Evolutionary conservation across 2,329 filamentous ascomycete genomes (phyloP).

Genomic region (Aphanoascus verrucosus): DNA sequence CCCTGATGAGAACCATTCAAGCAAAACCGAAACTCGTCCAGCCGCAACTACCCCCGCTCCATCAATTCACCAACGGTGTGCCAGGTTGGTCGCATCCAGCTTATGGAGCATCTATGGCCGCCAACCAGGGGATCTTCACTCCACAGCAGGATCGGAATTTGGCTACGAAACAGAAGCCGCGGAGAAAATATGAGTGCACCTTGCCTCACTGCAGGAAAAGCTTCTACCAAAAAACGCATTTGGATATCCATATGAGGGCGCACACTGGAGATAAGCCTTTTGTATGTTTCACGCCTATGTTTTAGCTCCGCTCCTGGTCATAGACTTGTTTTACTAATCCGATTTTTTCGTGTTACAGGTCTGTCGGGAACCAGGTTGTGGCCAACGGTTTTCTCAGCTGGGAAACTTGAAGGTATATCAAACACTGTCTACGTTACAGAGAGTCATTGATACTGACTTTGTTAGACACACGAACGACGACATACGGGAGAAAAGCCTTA

Average conservation of each 20-base stretch:
- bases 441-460: neutral
- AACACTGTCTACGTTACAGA: too few relatives aligned
- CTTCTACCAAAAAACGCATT: slow-evolving; percentile 85
- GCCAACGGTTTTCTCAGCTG: slow-evolving; percentile 72
- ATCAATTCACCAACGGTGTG: slow-evolving; percentile 22
- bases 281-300: slow-evolving; percentile 44
- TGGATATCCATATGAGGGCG: slow-evolving; percentile 76
- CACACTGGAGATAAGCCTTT: slow-evolving; percentile 90
- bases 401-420: slow-evolving; percentile 71
- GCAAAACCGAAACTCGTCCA: slow-evolving; percentile 40
- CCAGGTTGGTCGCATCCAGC: slow-evolving; percentile 15
- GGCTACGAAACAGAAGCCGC: slow-evolving; percentile 30
- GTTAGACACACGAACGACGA: slow-evolving; percentile 69
- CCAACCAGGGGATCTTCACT: slow-evolving; percentile 15
- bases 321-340: neutral
- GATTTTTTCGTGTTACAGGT: neutral
- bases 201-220: slow-evolving; percentile 65
- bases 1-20: slow-evolving; percentile 81
- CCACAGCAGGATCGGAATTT: slow-evolving; percentile 28
- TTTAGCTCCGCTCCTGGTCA: neutral
- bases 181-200: slow-evolving; percentile 61
- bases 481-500: slow-evolving; percentile 84
- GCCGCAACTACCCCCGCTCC: slow-evolving; percentile 24
- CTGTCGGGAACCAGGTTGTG: slow-evolving; percentile 63
- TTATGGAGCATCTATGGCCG: slow-evolving; percentile 11